Conservation (phyloP, 805 yeast genomes). For the Ogataea sp. region DNA sequence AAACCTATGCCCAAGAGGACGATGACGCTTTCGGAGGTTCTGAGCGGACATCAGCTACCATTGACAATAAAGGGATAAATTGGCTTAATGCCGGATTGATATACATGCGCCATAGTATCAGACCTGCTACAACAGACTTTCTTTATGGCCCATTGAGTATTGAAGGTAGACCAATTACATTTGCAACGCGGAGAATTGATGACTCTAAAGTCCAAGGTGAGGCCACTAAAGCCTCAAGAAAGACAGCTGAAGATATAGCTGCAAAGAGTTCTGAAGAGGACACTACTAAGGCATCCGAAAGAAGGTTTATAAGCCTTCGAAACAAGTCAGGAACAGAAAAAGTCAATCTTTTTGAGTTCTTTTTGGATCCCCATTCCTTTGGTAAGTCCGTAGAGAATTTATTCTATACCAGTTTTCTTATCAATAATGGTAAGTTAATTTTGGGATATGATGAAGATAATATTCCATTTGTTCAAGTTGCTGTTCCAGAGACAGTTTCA, state of each 20-base stretch:
- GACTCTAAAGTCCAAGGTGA: constrained; percentile 29
- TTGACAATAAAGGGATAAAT: constrained; percentile 24
- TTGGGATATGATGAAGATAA: constrained; percentile 45
- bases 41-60: too few species aligned
- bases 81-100: constrained; percentile 56
- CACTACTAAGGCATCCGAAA: constrained; percentile 57
- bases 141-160: constrained; percentile 64
- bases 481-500: constrained; percentile 14
- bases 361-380: constrained; percentile 71
- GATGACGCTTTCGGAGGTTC: too few species aligned
- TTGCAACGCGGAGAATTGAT: constrained; percentile 31
- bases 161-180: constrained; percentile 38
- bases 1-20: constrained; percentile 25
- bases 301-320: constrained; percentile 33
- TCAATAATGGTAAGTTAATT: constrained; percentile 60
- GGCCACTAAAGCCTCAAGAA: constrained; percentile 48
- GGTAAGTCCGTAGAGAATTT: constrained; percentile 77
- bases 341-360: constrained; percentile 55
- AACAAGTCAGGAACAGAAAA: constrained; percentile 26
- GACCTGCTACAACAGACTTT: constrained; percentile 48
- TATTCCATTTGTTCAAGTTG: constrained; percentile 23
- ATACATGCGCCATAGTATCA: constrained; percentile 35
- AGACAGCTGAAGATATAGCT: constrained; percentile 41
- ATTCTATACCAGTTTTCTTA: constrained; percentile 73
- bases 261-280: constrained; percentile 43